Evolutionary conservation across 108 stramenopile species (phyloP), one percentile per base, ranked within the genome.

Genomic region (Cyclotella choctawhatcheeana): DNA sequence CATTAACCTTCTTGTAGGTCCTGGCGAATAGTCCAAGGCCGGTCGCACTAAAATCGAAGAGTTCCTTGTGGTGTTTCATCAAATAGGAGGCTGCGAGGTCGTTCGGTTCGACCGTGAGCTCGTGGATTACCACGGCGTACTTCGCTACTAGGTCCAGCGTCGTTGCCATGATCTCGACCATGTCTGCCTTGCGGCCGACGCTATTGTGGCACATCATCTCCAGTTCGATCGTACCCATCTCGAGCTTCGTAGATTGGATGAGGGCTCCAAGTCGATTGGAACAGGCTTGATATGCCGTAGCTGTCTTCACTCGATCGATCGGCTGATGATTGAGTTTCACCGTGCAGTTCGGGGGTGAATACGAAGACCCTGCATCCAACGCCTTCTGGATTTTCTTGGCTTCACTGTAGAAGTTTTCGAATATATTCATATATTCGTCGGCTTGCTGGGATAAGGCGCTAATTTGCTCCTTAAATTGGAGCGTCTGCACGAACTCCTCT

Each of bases 271-370:
- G n/a, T n/a, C n/a, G n/a, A n/a, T n/a, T n/a, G n/a, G n/a, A n/a
- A n/a, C n/a, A n/a, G n/a, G 47, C 8, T n/a, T 17, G 4, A n/a
- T 48, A 48, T 4, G 47, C 47, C 47, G 47, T 10, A 4, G 17
- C 18, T n/a, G 12, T n/a, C 16, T n/a, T n/a, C 17, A 48, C 18
- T n/a, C 47, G 16, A 10, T 48, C 47, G 16, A 8, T 4, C 47
- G 47, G 47, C n/a, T 48, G 47, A n/a, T n/a, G 18, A 4, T 10
- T 48, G 47, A 48, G 47, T n/a, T 48, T 48, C 47, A 48, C 47
- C 8, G 47, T 48, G n/a, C 47, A n/a, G 47, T 48, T 48, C 4
- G 4, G 47, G 18, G 47, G 8, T 10, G 17, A n/a, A n/a, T 48
- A 48, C 12, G 8, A 4, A n/a, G n/a, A n/a, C 17, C 8, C n/a